Evolutionary conservation across 176 grass and related monocot genomes (phyloP).

Genomic region (Poa annua): DNA sequence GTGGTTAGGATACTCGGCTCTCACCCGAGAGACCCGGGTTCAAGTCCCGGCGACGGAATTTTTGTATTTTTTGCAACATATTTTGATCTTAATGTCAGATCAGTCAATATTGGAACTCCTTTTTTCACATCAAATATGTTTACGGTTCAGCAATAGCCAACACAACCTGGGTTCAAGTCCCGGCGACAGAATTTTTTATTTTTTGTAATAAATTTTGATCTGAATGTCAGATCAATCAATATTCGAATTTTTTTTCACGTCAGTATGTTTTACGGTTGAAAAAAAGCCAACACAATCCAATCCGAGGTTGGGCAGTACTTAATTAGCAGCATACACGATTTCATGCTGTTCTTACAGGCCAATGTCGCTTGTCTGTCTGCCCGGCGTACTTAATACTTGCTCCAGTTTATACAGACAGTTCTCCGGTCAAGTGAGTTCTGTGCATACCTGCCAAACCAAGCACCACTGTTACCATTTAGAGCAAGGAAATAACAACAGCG

Average conservation of each 20-base stretch:
- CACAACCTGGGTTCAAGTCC: too few species aligned
- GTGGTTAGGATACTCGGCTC: constrained; percentile 97
- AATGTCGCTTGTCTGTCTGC: neutral
- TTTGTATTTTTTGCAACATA: neutral
- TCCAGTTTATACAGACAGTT: neutral
- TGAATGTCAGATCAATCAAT: neutral
- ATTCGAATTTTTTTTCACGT: too few species aligned
- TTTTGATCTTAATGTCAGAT: too few species aligned
- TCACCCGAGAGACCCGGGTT: constrained; percentile 84
- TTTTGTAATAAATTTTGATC: neutral
- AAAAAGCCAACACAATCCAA: neutral
- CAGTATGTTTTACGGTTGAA: neutral
- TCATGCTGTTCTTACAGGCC: neutral
- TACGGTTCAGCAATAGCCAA: neutral
- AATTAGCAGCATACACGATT: neutral
- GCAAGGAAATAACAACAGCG: too few species aligned
- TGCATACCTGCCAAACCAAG: neutral
- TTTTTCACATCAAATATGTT: too few species aligned
- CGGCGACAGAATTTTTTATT: neutral
- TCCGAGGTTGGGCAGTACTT: neutral
- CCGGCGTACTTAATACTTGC: neutral
- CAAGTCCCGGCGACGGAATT: constrained; percentile 67
- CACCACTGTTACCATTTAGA: neutral
- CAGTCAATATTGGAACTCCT: neutral
- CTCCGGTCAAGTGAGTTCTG: neutral